Conservation (phyloP, 2,329 filamentous ascomycete genomes). For the Penicillium sp. region DNA sequence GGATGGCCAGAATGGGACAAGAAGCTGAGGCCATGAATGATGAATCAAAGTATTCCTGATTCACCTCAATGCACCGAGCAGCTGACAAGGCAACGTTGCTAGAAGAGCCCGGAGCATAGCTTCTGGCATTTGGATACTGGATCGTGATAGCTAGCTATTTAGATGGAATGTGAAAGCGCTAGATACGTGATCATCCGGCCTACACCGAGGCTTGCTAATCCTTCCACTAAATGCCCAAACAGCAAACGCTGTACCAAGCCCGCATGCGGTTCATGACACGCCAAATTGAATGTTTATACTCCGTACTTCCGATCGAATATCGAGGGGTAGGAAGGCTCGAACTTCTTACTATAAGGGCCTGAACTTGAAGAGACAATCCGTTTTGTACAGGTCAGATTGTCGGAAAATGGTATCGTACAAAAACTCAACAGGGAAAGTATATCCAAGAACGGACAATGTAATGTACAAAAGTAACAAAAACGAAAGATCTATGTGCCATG, state of each 20-base stretch:
- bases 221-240: not conserved
- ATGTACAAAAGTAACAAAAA: constrained; percentile 21
- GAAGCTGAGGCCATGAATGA: constrained; percentile 87
- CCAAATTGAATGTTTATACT: not conserved
- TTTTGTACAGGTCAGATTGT: constrained; percentile 5
- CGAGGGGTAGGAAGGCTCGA: too few species aligned
- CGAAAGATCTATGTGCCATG: constrained; percentile 9
- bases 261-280: not conserved
- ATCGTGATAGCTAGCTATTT: not conserved
- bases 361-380: not conserved
- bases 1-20: constrained; percentile 83
- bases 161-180: not conserved
- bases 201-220: not conserved
- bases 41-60: constrained; percentile 49
- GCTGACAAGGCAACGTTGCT: not conserved
- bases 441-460: constrained; percentile 19
- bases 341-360: not conserved
- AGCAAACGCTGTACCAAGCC: not conserved
- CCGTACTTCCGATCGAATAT: too few species aligned
- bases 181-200: not conserved
- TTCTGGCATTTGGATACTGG: not conserved
- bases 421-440: constrained; percentile 13
- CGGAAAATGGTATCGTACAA: constrained; percentile 24
- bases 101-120: not conserved
- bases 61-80: not conserved